Base-by-base conservation (phyloP, 352 stramenopile species). In the Globisporangium iwayamae region DNA sequence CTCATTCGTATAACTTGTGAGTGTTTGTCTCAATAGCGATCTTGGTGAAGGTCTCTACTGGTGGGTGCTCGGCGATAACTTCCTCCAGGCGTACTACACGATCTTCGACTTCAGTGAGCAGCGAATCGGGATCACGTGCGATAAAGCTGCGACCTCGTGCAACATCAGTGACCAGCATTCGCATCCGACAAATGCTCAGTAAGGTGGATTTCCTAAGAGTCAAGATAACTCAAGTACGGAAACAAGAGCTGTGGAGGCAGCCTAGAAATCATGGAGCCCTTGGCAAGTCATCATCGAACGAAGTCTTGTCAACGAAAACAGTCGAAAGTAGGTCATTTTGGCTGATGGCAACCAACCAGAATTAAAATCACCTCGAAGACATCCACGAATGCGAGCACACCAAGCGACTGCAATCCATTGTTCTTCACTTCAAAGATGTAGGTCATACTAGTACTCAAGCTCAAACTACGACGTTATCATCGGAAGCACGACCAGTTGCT, bases 41-140 rank as follows among this genome's bases (percentile, higher is more conserved):
- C 55, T 83, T 28, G 74, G 74, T 38, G 71, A 84, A 3, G 71
- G 72, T 0, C 48, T 76, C 28, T 75, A 64, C 53, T 89, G 79
- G 74, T 91, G 81, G 81, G 78, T 89, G 30, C 66, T 89, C 1
- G 79, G 81, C 14, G 78, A 87, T 58, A 74, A 66, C 32, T 89
- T 91, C 67, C 62, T 89, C 32, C 63, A 78, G 52, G 70, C 75
- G 28, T 85, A 87, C 70, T 89, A 88, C 67, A 87, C 79, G 16
- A 63, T 89, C 11, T 90, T 88, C 56, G 74, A 89, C 63, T 74
- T 79, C 39, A 65, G 73, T 2, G 66, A 72, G 6, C 36, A 75
- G 7, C 66, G 79, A 52, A 65, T 90, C 3, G 78, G 76, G n/a
- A 76, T 88, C 38, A 77, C 78, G 0, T 88, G 81, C 39, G 69